A percentile compares a stretch with the other conserved stretches of the same genome.
Evolutionary conservation across 2,329 filamentous ascomycete genomes (phyloP).

Genomic region (Cladophialophora bantiana): DNA sequence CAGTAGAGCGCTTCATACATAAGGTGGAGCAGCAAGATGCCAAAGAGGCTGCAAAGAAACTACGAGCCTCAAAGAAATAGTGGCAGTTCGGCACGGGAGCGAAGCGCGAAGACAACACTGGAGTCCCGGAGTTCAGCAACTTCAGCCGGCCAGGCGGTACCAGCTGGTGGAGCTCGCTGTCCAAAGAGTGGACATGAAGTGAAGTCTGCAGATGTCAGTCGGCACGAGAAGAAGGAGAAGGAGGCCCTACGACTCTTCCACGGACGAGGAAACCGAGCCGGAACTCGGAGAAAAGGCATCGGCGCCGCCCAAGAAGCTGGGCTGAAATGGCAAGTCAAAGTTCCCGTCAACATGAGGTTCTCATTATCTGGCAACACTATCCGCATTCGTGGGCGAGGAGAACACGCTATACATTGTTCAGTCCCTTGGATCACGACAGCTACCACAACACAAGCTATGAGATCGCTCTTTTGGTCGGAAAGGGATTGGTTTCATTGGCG

Average conservation of each 20-base stretch:
- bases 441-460: too few relatives aligned
- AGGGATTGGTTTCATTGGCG: too few relatives aligned
- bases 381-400: too few relatives aligned
- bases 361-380: not conserved
- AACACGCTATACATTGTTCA: too few relatives aligned
- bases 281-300: conserved; percentile 14
- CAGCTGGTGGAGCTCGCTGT: conserved; percentile 14
- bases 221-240: conserved; percentile 8
- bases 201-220: conserved; percentile 12
- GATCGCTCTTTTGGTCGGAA: too few relatives aligned
- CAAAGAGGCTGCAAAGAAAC: conserved; percentile 19
- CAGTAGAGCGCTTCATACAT: conserved; percentile 13
- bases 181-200: conserved; percentile 11
- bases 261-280: conserved; percentile 10
- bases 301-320: conserved; percentile 9
- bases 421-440: too few relatives aligned
- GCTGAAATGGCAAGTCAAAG: conserved; percentile 46
- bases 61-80: conserved; percentile 21
- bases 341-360: conserved; percentile 49
- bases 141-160: conserved; percentile 6
- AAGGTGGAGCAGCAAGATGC: conserved; percentile 17
- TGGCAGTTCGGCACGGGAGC: conserved; percentile 17
- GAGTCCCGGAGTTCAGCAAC: conserved; percentile 8
- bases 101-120: conserved; percentile 11
- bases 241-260: conserved; percentile 11